Evolutionary conservation across 2,329 filamentous ascomycete species (phyloP).

Genomic region (Ascochyta clinopodiicola): DNA sequence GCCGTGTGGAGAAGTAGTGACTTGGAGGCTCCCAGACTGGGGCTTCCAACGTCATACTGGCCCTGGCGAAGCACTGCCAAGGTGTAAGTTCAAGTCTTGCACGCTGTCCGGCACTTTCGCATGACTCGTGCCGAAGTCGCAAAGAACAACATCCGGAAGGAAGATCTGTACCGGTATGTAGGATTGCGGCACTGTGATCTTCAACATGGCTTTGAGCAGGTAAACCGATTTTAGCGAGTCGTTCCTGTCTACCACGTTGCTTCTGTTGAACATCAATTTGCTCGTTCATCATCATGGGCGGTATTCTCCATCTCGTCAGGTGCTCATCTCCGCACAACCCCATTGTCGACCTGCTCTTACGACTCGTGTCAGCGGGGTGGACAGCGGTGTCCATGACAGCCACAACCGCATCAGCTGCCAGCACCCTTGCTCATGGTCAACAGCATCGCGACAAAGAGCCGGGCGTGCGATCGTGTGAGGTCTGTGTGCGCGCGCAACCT

Average conservation of each 20-base stretch:
- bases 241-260: not conserved
- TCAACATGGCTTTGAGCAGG: not conserved
- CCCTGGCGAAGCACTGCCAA: conserved; percentile 29
- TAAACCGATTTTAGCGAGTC: not conserved
- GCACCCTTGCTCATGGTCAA: not conserved
- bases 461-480: conserved; percentile 8
- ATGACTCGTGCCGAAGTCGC: conserved; percentile 10
- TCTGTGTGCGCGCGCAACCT: conserved; percentile 10
- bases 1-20: conserved; percentile 24
- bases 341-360: not conserved
- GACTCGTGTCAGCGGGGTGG: conserved; percentile 12
- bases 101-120: conserved; percentile 10
- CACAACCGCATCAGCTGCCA: not conserved
- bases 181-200: conserved; percentile 1
- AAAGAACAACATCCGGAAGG: not conserved
- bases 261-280: not conserved
- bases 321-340: conserved; percentile 4
- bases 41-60: conserved; percentile 23
- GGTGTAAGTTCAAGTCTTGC: conserved; percentile 23
- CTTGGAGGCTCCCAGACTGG: conserved; percentile 13
- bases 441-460: conserved; percentile 6
- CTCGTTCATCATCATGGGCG: not conserved
- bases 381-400: conserved; percentile 12
- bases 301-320: not conserved
- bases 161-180: not conserved